Evolutionary conservation across 768 basidiomycete genomes (phyloP), one percentile per base, ranked within the genome.

Genomic region (Agrocybe praecox): DNA sequence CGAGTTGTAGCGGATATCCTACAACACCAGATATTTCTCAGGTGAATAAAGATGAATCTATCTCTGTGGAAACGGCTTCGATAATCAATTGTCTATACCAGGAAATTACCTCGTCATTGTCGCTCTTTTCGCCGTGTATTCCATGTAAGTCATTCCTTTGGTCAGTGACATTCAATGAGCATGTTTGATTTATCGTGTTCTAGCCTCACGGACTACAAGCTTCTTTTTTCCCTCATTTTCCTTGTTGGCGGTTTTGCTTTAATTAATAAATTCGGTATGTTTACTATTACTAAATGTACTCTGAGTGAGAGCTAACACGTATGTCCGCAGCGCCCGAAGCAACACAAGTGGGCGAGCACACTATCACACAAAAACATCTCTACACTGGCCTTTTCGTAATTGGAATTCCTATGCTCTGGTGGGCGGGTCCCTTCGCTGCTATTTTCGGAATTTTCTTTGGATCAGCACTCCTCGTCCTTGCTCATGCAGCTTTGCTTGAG

Each of bases 381-480:
- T 98, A 97, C 78, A 89, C 82, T 40, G 86, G 74, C 42, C 88
- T 98, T 24, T 96, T 98, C 75, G 87, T 94, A 61, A 89, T 97
- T 66, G 96, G 96, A 46, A 79, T 97, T 50, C 94, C 94, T 2
- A 79, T 98, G 49, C 84, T 98, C 56, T 93, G 87, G 85, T 74
- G 83, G 67, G 75, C 90, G 6, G 87, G 87, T 24, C 90, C 92
- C 6, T 76, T 93, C 65, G 72, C 79, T 76, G 90, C 92, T 22
- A 85, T 98, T 74, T 97, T 98, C 83, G 96, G 94, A 93, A 81
- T 98, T 64, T 87, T 96, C 57, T 94, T 95, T 18, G 89, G 91
- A 1, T 94, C 92, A 1, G 81, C 84, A 18, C 80, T 96, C 58
- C 76, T 96, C 59, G 92, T 98, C 65, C 77, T 96, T 59, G 86